These are phyloP conservation scores for Arthrobotrys conoides DNA, from an alignment of 2,329 filamentous ascomycete species.

Conservation along the genomic window DNA sequence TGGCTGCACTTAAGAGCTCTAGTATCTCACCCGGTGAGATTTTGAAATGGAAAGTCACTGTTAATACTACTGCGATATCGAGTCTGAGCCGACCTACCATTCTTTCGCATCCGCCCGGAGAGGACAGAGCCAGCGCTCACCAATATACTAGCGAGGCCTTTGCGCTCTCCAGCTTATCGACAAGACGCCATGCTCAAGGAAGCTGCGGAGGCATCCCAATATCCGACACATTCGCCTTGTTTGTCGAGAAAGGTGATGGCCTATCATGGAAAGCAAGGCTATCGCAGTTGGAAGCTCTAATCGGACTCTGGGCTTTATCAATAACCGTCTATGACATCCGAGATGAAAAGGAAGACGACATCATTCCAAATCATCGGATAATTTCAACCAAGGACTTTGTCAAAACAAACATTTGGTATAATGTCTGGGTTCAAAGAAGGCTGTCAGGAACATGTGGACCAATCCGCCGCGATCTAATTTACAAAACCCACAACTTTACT, in stretches of 20 bases:
- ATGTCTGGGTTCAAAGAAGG: conserved; percentile 46
- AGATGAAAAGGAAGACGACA: conserved; percentile 21
- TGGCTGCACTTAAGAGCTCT: conserved; percentile 3
- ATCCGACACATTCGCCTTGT: conserved; percentile 2
- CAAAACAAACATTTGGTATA: conserved; percentile 38
- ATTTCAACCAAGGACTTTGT: conserved; percentile 28
- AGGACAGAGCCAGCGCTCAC: background rate
- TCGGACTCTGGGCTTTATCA: conserved; percentile 48
- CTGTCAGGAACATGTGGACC: background rate
- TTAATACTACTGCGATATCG: conserved; percentile 18
- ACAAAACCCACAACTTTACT: background rate
- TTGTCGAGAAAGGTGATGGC: conserved; percentile 33
- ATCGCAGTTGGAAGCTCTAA: conserved; percentile 36
- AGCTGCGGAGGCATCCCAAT: background rate
- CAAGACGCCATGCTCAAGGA: background rate
- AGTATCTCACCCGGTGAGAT: conserved; percentile 10
- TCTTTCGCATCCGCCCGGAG: conserved; percentile 9
- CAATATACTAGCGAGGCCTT: background rate
- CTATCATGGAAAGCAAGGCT: conserved; percentile 26
- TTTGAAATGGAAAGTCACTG: conserved; percentile 18
- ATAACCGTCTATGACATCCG: conserved; percentile 32
- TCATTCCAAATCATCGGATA: conserved; percentile 28
- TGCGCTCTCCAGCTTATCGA: background rate
- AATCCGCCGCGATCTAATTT: background rate
- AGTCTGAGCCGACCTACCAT: conserved; percentile 16